Conservation (phyloP, 306 rosid species). For the Ammopiptanthus mongolicus region DNA sequence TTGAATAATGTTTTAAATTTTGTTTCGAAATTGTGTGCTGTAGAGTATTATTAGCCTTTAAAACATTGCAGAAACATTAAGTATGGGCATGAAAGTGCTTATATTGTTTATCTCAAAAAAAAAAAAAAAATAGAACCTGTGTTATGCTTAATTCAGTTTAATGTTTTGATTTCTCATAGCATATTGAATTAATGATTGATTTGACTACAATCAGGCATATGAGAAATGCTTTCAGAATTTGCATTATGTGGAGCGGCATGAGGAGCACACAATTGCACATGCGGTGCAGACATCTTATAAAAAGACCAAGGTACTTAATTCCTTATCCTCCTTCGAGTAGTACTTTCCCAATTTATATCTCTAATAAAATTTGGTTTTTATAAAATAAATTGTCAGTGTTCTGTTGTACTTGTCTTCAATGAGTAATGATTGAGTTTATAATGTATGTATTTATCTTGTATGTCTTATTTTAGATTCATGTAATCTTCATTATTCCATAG, state of each 20-base stretch:
- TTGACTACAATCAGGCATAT: slow-evolving; percentile 60
- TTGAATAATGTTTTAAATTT: slow-evolving; percentile 5
- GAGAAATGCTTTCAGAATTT: slow-evolving; percentile 96
- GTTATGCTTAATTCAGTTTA: not conserved
- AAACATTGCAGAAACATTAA: not conserved
- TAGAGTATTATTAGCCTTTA: not conserved
- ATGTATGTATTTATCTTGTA: not conserved
- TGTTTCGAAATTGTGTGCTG: not conserved
- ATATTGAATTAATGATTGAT: slow-evolving; percentile 21
- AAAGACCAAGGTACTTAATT: slow-evolving; percentile 62
- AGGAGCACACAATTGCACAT: slow-evolving; percentile 96
- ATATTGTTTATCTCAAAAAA: not conserved
- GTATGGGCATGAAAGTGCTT: not conserved
- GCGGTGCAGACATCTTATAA: slow-evolving; percentile 76
- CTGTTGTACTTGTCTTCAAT: not conserved
- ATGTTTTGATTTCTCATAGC: not conserved
- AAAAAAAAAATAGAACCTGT: not conserved
- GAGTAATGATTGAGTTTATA: not conserved
- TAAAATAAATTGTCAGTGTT: not conserved
- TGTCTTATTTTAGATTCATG: not conserved
- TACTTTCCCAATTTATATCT: not conserved
- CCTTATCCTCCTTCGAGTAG: not conserved
- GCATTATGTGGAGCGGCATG: slow-evolving; percentile 76
- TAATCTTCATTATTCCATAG: slow-evolving; percentile 30
- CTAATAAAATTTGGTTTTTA: not conserved